Percentiles rank a stretch among this genome's conserved stretches.
phyloP scores from a whole-genome alignment of 1,284 basidiomycete genomes.

The Stygiomarasmius scandens region DNA sequence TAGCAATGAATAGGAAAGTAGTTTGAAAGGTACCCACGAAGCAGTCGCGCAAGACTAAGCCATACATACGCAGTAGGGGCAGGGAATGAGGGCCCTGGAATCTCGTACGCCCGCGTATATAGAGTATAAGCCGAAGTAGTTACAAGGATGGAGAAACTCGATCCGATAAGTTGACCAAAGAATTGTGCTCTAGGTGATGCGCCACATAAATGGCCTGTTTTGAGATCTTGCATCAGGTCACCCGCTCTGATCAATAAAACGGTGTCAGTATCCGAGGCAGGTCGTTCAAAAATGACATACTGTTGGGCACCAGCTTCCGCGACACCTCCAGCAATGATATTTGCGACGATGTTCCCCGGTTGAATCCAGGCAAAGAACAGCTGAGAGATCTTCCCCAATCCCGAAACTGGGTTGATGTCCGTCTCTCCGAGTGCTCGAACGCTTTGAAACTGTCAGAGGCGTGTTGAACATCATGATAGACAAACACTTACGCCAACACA shows the following conservation, averaged over 20 bases:
- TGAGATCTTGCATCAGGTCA: conserved; percentile 98
- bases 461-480: background rate
- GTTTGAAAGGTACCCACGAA: conserved; percentile 56
- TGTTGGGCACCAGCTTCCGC: conserved; percentile 96
- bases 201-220: conserved; percentile 89
- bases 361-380: conserved; percentile 93
- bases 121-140: conserved; percentile 87
- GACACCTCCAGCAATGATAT: conserved; percentile 95
- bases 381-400: conserved; percentile 94
- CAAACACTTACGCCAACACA: conserved; percentile 75
- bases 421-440: conserved; percentile 93
- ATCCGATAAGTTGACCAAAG: conserved; percentile 88
- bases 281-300: conserved; percentile 42
- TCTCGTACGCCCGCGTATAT: conserved; percentile 85
- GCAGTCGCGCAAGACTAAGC: conserved; percentile 88
- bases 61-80: conserved; percentile 93
- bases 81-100: conserved; percentile 89
- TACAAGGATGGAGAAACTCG: conserved; percentile 84
- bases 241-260: conserved; percentile 68
- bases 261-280: background rate
- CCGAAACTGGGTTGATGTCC: conserved; percentile 92
- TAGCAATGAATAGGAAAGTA: conserved; percentile 5
- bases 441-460: conserved; percentile 37
- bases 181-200: conserved; percentile 89
- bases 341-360: conserved; percentile 93